Evolutionary conservation across 1,284 basidiomycete genomes (phyloP), one percentile per base, ranked within the genome.

Genomic region (Xanthoconium separans): DNA sequence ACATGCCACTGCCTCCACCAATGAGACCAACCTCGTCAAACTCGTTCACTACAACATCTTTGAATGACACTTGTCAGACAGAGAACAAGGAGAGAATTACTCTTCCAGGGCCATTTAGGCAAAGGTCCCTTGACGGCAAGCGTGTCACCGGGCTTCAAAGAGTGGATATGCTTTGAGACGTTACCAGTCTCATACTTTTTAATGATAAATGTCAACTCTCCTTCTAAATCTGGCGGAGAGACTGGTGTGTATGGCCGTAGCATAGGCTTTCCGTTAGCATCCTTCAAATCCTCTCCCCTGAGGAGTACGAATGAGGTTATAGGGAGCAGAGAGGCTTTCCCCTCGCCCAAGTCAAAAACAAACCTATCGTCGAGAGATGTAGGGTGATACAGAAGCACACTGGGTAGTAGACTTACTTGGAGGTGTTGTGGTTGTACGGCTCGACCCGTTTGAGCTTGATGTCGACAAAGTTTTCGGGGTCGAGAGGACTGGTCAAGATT

Each of bases 401-500:
- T 15, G 48, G 45, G n/a, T n/a, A n/a, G 24, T 44, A 3, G 18
- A 40, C 77, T 56, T 60, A 89, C 80, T 81, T 82, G 34, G 89
- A 77, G 6, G 91, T 87, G 75, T 96, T 94, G 79, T 96, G 89
- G 81, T 96, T 99, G 80, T 98, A 98, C 2, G 87, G 85, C 62
- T 87, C 80, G 62, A 98, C 77, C 68, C 87, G 83, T 73, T 90
- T 90, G 64, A 98, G 82, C 67, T 85, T 89, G 73, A 98, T 86
- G 68, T 91, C 83, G 50, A 84, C 71, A 65, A 88, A 94, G 59
- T 85, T 82, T 57, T 91, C 73, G 24, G 88, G 82, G 68, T 90
- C 83, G 39, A 92, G 77, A 8, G 87, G 84, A 61, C 84, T 87
- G 66, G 83, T 85, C 64, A 76, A 64, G 45, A 79, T 71, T 55